Evolutionary conservation across 2,329 filamentous ascomycete species (phyloP), one percentile per base, ranked within the genome.

Genomic region (Fusarium cyanostomum): DNA sequence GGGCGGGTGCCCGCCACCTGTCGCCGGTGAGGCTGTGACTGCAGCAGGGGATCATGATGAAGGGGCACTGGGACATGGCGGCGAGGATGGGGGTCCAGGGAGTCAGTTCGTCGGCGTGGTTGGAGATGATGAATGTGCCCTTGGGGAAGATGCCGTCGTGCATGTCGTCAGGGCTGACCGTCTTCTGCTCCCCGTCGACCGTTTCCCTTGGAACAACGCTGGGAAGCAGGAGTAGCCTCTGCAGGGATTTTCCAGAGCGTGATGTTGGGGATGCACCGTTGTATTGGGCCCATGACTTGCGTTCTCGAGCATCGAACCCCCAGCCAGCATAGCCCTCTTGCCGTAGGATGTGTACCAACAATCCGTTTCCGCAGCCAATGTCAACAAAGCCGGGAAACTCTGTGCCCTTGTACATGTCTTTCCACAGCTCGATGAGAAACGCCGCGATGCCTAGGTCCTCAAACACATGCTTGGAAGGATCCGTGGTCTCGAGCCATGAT

Each of bases 91-190:
- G 95, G 0, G 95, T 98, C 95, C 95, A 99, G 1, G 92, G 87
- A 0, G 95, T 99, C 12, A 99, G 84, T 78, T 99, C 94, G 73
- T 99, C 95, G 10, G 94, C 94, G 75, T 99, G 95, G 73, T 99
- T 99, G 44, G 93, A 96, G 63, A 99, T 90, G 70, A 99, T 92
- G 76, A 99, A 99, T 0, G 92, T 96, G 26, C 87, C 87, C 13
- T 76, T 74, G 0, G 86, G 82, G 71, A 98, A 97, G 9, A 82
- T 71, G 31, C 94, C 95, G 61, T 81, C 75, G 69, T 87, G 82
- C 13, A 81, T 73, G 6, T 56, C 59, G 5, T 67, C 52, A 4
- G 57, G n/a, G 18, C 39, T 35, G 4, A 57, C 30, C 2, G 66
- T 58, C 5, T 59, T 64, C 8, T 54, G 43, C n/a, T 60, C 64